Percentiles rank a stretch among this genome's conserved stretches.
Evolutionary conservation across 768 basidiomycete genomes (phyloP).

Genomic region (Leccinum ochraceum): DNA sequence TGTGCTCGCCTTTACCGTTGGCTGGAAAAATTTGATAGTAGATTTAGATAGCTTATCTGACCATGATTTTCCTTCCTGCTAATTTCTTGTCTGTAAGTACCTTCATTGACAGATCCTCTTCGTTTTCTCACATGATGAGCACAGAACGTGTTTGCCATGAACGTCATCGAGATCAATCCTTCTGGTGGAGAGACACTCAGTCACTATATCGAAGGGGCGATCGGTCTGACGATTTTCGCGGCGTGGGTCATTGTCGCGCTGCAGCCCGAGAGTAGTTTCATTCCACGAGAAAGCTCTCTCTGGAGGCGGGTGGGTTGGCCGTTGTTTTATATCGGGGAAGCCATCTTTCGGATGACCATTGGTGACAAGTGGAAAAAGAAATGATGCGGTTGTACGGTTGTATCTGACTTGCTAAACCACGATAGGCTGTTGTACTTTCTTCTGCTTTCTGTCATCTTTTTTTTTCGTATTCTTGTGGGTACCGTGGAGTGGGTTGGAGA

Average conservation of each 20-base stretch:
- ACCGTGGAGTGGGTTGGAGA: not conserved
- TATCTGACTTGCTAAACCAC: not conserved
- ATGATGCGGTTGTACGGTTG: not conserved
- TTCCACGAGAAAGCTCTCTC: constrained; percentile 15
- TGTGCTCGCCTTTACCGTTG: not conserved
- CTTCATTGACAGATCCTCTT: not conserved
- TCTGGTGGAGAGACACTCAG: constrained; percentile 28
- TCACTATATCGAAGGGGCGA: constrained; percentile 42
- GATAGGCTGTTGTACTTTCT: not conserved
- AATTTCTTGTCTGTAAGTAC: constrained; percentile 41
- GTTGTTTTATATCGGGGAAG: constrained; percentile 2
- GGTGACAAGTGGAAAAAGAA: constrained; percentile 5
- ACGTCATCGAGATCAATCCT: constrained; percentile 45
- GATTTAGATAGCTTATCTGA: constrained; percentile 46
- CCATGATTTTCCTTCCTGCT: constrained; percentile 63
- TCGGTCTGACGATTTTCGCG: constrained; percentile 50
- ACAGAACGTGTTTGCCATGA: constrained; percentile 60
- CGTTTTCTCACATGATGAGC: constrained; percentile 5
- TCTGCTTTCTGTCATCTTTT: not conserved
- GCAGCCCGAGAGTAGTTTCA: constrained; percentile 36
- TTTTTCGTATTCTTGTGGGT: not conserved
- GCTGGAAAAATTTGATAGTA: no score
- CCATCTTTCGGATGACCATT: not conserved
- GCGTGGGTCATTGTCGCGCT: constrained; percentile 58
- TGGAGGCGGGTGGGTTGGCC: constrained; percentile 29